Evolutionary conservation across 495 filamentous ascomycete species (phyloP).

Genomic region (Aspergillus bridgeri): DNA sequence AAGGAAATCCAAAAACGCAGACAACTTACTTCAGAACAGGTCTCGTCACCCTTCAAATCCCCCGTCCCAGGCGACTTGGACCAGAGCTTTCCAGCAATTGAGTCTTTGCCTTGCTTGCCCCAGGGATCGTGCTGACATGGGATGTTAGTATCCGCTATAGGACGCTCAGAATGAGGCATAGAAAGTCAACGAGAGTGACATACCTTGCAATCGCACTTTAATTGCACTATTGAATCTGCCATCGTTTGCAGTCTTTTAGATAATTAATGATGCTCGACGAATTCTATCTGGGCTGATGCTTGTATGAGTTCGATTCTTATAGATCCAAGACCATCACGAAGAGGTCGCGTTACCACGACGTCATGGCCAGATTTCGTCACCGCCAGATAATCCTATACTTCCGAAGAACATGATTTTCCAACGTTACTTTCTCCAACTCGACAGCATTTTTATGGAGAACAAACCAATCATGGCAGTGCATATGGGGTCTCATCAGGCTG

Average conservation of each 20-base stretch:
- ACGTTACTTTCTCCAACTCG: background rate
- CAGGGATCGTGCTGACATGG: slow-evolving; percentile 41
- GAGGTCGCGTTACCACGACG: background rate
- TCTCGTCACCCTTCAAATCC: slow-evolving; percentile 38
- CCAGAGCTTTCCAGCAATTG: slow-evolving; percentile 39
- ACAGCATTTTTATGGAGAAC: background rate
- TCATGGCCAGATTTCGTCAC: background rate
- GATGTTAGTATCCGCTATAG: no score
- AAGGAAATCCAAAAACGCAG: background rate
- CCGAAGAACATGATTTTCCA: background rate
- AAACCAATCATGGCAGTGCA: background rate
- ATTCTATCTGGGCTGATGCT: no score
- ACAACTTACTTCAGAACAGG: slow-evolving; percentile 41
- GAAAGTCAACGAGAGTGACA: background rate
- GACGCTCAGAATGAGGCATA: no score
- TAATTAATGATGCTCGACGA: no score
- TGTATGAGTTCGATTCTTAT: no score
- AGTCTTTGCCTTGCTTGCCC: slow-evolving; percentile 47
- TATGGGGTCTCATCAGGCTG: slow-evolving; percentile 15
- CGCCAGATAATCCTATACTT: background rate
- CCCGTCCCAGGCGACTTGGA: slow-evolving; percentile 39
- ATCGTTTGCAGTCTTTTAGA: no score
- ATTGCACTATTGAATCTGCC: slow-evolving; percentile 38
- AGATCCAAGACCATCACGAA: no score
- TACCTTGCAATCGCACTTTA: slow-evolving; percentile 43